phyloP scores from a whole-genome alignment of 768 basidiomycete species.

The Agrocybe praecox region DNA sequence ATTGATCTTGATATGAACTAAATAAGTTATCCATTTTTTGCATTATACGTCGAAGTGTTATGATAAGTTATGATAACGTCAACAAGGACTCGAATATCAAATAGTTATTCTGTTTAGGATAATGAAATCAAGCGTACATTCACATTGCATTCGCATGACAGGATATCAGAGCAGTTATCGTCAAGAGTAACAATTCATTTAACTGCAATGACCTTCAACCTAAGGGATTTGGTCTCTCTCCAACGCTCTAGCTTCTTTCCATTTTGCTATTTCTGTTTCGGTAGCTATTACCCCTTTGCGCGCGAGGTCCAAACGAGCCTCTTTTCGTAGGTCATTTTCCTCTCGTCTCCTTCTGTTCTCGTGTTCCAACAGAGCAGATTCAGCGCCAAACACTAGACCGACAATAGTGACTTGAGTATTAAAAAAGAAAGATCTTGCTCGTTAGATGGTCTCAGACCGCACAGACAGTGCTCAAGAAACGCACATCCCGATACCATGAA shows the following conservation, averaged over 20 bases:
- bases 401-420: slow-evolving; percentile 51
- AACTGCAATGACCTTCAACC: neutral
- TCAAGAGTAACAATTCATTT: neutral
- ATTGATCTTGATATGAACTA: slow-evolving; percentile 10
- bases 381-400: slow-evolving; percentile 77
- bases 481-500: slow-evolving; percentile 76
- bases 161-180: neutral
- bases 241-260: slow-evolving; percentile 51
- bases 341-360: slow-evolving; percentile 66
- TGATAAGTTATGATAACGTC: neutral
- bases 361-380: slow-evolving; percentile 71
- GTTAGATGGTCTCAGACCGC: neutral
- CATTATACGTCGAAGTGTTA: neutral
- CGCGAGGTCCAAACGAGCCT: slow-evolving; percentile 77
- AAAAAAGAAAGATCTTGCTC: slow-evolving; percentile 5
- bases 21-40: slow-evolving; percentile 6
- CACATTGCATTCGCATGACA: slow-evolving; percentile 5
- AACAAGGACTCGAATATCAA: neutral
- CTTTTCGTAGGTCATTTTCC: slow-evolving; percentile 69
- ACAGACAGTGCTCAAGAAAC: slow-evolving; percentile 24
- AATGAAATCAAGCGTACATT: neutral
- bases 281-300: slow-evolving; percentile 76
- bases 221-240: slow-evolving; percentile 4
- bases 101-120: slow-evolving; percentile 5
- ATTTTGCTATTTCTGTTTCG: slow-evolving; percentile 82